Base-by-base conservation (phyloP, 2,329 filamentous ascomycete genomes). In the Trichophyton simii region DNA sequence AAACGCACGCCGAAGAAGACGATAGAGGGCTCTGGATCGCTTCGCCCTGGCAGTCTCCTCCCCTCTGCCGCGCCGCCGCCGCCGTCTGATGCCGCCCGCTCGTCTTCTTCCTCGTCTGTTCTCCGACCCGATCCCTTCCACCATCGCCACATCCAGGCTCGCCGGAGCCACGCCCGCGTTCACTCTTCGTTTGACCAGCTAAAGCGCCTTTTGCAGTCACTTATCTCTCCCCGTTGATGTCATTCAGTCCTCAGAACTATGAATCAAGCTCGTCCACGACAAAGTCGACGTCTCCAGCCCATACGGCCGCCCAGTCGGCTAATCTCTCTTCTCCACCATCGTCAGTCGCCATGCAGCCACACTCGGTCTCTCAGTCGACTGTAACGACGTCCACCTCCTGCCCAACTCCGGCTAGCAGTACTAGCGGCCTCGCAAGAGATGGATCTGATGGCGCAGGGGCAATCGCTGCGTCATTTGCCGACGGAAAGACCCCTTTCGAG, bases 161-260 rank as follows among this genome's bases (percentile, higher is more conserved):
- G 34, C 15, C 38, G 36, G 18, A 42, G 22, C 59, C 57, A 25
- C 60, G 58, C 48, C 62, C 52, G 60, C 31, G 18, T 42, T 59
- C 59, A 54, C 63, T 57, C 60, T 62, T 41, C 54, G n/a, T 59
- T 44, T 60, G 58, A 52, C 63, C 59, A 57, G 31, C 63, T 61
- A 22, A 59, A 57, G 59, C 61, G 57, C 50, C 60, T 60, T 36
- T 36, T 61, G 46, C 42, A 55, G 15, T 61, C 61, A 57, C 44
- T 63, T 67, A 64, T 67, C 70, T 75, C 63, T 72, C 75, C 75
- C 73, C 74, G 72, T 78, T 77, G 72, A 79, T 79, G 77, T 78
- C 76, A 73, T 74, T 77, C 70, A 75, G 74, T 68, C 72, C 76
- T 69, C 74, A 74, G 69, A 78, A 73, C 67, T 74, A 79, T 79